These are phyloP conservation scores for Suillus decipiens DNA, from an alignment of 768 basidiomycete genomes.

Conservation along the genomic window DNA sequence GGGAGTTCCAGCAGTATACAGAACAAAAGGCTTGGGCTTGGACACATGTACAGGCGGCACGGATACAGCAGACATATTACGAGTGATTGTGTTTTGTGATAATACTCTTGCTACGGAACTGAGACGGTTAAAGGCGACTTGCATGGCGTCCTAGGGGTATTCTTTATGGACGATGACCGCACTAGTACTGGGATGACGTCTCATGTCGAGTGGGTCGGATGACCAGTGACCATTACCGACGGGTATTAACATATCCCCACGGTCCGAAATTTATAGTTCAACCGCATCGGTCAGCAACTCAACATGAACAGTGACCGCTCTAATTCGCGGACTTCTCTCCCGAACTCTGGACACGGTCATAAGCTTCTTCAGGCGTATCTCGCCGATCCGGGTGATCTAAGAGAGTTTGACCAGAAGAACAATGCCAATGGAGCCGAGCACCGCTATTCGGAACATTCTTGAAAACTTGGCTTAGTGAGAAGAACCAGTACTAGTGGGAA, in stretches of 20 bases:
- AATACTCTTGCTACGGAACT: slow-evolving; percentile 1
- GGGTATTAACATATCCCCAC: background rate
- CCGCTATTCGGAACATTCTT: background rate
- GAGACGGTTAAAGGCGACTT: slow-evolving; percentile 3
- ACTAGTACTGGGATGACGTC: too few relatives aligned
- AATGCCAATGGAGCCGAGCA: background rate
- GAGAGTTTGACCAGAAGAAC: background rate
- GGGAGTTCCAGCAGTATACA: slow-evolving; percentile 57
- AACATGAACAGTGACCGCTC: background rate
- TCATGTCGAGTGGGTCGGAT: background rate
- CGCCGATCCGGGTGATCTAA: background rate
- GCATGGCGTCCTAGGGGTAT: slow-evolving; percentile 2
- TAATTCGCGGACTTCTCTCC: slow-evolving; percentile 3
- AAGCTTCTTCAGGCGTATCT: slow-evolving; percentile 5
- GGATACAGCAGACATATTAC: slow-evolving; percentile 15
- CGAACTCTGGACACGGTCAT: background rate
- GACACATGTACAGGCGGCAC: background rate
- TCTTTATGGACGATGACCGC: too few relatives aligned
- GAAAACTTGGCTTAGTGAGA: background rate
- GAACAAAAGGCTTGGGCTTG: slow-evolving; percentile 38
- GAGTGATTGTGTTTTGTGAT: background rate
- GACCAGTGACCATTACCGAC: background rate
- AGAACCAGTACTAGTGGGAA: background rate
- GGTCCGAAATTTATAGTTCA: background rate
- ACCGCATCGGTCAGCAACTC: background rate